Percentiles rank a stretch among this genome's conserved stretches.
phyloP scores from a whole-genome alignment of 352 stramenopile genomes.

The Phytophthora hibernalis region DNA sequence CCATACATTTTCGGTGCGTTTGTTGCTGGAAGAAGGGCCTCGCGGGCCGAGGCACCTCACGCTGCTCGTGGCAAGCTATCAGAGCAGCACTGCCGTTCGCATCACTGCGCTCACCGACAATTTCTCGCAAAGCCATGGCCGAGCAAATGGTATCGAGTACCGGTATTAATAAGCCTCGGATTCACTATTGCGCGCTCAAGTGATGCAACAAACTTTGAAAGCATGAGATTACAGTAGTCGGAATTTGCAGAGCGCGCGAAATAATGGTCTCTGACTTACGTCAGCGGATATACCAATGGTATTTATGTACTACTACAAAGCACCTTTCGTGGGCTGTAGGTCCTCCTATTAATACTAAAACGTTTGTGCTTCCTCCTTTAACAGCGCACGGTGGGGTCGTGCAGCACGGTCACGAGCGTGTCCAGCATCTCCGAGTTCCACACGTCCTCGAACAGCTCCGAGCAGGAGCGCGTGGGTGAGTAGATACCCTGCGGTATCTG shows the following conservation, averaged over 20 bases:
- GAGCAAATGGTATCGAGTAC: slow-evolving; percentile 1
- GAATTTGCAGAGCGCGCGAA: too few species aligned
- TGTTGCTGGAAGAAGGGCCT: slow-evolving; percentile 5
- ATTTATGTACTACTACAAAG: slow-evolving; percentile 27
- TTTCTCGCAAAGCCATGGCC: background rate
- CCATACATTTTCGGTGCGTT: slow-evolving; percentile 25
- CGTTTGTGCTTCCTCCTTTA: slow-evolving; percentile 11
- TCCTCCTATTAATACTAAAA: slow-evolving; percentile 26
- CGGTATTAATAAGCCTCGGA: background rate
- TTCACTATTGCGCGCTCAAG: slow-evolving; percentile 20
- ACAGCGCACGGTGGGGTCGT: slow-evolving; percentile 43
- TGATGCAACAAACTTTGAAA: slow-evolving; percentile 15
- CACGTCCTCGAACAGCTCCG: slow-evolving; percentile 45
- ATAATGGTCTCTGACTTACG: slow-evolving; percentile 9
- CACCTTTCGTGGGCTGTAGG: background rate
- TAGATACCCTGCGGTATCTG: slow-evolving; percentile 24
- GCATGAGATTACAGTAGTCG: too few species aligned
- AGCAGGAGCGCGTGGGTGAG: slow-evolving; percentile 39
- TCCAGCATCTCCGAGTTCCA: slow-evolving; percentile 58
- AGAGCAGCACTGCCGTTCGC: too few species aligned
- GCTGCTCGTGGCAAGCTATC: background rate
- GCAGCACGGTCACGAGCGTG: slow-evolving; percentile 45
- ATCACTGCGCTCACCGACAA: background rate
- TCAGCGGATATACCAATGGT: slow-evolving; percentile 12
- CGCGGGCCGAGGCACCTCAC: background rate